Base-by-base conservation (phyloP, 1,139 yeast genomes). In the Saccharomyces hybrid region DNA sequence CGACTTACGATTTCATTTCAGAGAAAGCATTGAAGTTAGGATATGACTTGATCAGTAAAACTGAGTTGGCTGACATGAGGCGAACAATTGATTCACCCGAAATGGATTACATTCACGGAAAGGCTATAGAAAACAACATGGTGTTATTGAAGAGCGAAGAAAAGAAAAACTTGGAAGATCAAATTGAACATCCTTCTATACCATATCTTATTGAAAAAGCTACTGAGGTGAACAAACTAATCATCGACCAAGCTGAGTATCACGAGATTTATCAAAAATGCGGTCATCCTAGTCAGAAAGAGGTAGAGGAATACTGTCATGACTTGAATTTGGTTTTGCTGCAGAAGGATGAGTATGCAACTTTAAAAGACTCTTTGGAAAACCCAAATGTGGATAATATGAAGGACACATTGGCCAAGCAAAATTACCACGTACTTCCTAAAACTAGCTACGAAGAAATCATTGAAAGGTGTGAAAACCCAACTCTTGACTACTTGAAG, bases 151-250 rank as follows among this genome's bases (percentile, higher is more conserved):
- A 7, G 42, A 38, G 25, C 13, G 25, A 20, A 48, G 50, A 31
- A 42, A 31, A 46, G 42, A 28, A 29, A 7, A 28, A 34, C 16
- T 27, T 55, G 31, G 11, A 20, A 1, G 14, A 49, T 26, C n/a
- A 28, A 14, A 27, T 49, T 6, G 34, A 49, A 11, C 26, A 51
- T 1, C 60, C 62, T 13, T 27, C 56, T 4, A 20, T 60, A 31
- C 63, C 64, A 7, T 54, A 61, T 20, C 57, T 69, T 51, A 57
- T 50, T 11, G 63, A 62, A 11, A 62, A 67, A 42, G 66, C 70
- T 20, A 13, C 16, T 4, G 20, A 23, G 1, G 28, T 49, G 23
- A 53, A 55, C 38, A 42, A 34, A 4, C 29, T 34, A 11, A 13
- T 56, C 14, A 20, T 57, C 23, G 26, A 50, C 4, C 38, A 48